A percentile compares a stretch with the other conserved stretches of the same genome.
phyloP scores from a whole-genome alignment of 2,329 filamentous ascomycete genomes.

The Alternaria consortialis region DNA sequence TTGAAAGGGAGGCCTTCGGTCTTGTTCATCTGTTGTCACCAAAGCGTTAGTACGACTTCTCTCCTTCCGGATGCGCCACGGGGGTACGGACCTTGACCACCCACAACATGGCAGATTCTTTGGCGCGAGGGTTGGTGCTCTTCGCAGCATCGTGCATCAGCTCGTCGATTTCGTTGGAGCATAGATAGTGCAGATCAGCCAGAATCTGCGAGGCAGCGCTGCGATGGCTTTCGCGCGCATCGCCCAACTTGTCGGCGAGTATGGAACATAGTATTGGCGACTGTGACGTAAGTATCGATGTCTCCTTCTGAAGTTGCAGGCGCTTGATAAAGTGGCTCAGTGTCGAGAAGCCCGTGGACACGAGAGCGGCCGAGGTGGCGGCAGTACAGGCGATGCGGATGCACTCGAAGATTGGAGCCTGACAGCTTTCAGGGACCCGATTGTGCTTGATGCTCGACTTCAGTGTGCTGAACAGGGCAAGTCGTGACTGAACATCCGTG shows the following conservation, averaged over 20 bases:
- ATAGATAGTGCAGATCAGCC: slow-evolving; percentile 76
- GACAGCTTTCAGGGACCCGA: slow-evolving; percentile 79
- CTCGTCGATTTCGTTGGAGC: slow-evolving; percentile 78
- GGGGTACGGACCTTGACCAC: slow-evolving; percentile 69
- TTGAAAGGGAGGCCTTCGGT: slow-evolving; percentile 83
- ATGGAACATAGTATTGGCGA: slow-evolving; percentile 75
- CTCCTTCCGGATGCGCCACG: slow-evolving; percentile 3
- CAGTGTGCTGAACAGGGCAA: slow-evolving; percentile 70
- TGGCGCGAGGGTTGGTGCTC: slow-evolving; percentile 83
- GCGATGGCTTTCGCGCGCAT: slow-evolving; percentile 86
- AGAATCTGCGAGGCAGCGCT: slow-evolving; percentile 77
- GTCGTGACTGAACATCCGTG: slow-evolving; percentile 59
- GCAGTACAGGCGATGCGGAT: slow-evolving; percentile 78
- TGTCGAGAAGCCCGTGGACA: slow-evolving; percentile 85
- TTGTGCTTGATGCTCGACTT: slow-evolving; percentile 94
- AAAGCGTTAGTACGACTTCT: slow-evolving; percentile 18
- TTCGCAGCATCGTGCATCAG: slow-evolving; percentile 78
- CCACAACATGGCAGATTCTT: slow-evolving; percentile 87
- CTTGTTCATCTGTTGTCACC: slow-evolving; percentile 73
- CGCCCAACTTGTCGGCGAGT: slow-evolving; percentile 84
- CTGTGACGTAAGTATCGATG: slow-evolving; percentile 73
- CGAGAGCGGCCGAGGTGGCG: slow-evolving; percentile 75
- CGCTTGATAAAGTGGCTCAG: slow-evolving; percentile 88
- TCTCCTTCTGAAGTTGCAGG: slow-evolving; percentile 83
- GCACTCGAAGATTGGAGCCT: slow-evolving; percentile 81